Evolutionary conservation across 1,284 basidiomycete species (phyloP).

Genomic region (Pterulicium gracile): DNA sequence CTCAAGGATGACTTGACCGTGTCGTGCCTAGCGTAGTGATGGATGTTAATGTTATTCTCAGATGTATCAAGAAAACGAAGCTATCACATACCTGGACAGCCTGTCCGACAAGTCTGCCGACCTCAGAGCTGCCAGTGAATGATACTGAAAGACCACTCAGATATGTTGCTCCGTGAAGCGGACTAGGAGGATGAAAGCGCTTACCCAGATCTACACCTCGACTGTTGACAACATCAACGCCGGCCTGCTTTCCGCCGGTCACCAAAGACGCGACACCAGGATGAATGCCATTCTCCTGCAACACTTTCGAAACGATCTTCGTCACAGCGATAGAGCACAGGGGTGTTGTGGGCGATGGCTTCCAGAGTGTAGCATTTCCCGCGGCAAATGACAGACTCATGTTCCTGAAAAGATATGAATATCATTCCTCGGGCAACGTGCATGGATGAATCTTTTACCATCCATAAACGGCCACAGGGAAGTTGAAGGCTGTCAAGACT

Average conservation of each 20-base stretch:
- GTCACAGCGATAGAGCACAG: constrained; percentile 83
- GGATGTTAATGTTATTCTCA: background rate
- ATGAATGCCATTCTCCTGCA: constrained; percentile 75
- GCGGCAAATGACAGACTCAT: constrained; percentile 5
- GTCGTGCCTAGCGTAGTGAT: background rate
- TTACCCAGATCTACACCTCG: constrained; percentile 66
- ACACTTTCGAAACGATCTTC: constrained; percentile 70
- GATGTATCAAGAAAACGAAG: constrained; percentile 42
- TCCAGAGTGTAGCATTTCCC: constrained; percentile 77
- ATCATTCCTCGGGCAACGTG: constrained; percentile 5
- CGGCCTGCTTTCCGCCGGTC: constrained; percentile 74
- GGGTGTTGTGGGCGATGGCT: constrained; percentile 85
- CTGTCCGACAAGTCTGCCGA: constrained; percentile 78
- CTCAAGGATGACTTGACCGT: constrained; percentile 78
- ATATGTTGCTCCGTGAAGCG: background rate
- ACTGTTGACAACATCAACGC: constrained; percentile 70
- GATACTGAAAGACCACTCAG: constrained; percentile 41
- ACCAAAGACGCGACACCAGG: constrained; percentile 78
- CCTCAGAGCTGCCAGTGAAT: constrained; percentile 88
- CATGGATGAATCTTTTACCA: too few species aligned
- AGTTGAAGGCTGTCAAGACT: constrained; percentile 89
- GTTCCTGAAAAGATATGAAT: background rate
- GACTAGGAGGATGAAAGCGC: constrained; percentile 6
- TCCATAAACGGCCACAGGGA: constrained; percentile 86
- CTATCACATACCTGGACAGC: constrained; percentile 73